phyloP scores from a whole-genome alignment of 2,329 filamentous ascomycete species.

The Arthrinium puccinioides region DNA sequence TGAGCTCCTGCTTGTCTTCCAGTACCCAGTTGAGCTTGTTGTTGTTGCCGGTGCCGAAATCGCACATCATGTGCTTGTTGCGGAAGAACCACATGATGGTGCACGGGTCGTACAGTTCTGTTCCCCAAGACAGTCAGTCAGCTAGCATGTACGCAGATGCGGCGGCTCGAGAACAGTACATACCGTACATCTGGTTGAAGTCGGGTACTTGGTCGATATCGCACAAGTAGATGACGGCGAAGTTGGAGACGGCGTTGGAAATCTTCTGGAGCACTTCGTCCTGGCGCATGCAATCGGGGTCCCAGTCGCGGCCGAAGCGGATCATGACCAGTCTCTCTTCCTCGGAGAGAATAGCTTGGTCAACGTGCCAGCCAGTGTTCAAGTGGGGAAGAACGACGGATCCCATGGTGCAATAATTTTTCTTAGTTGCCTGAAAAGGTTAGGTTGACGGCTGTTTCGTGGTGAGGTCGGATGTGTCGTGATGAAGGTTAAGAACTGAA shows the following conservation, averaged over 20 bases:
- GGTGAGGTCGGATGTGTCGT: too few relatives aligned
- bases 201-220: slow-evolving; percentile 86
- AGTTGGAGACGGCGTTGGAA: slow-evolving; percentile 89
- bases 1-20: slow-evolving; percentile 96
- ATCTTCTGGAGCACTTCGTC: slow-evolving; percentile 95
- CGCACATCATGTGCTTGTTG: slow-evolving; percentile 98
- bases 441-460: too few relatives aligned
- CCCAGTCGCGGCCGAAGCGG: slow-evolving; percentile 82
- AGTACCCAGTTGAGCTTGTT: slow-evolving; percentile 97
- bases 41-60: slow-evolving; percentile 97
- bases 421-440: too few relatives aligned
- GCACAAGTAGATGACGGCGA: slow-evolving; percentile 87
- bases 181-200: slow-evolving; percentile 90
- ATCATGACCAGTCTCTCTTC: slow-evolving; percentile 92
- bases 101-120: slow-evolving; percentile 71
- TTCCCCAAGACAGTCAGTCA: not conserved
- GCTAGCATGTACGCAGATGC: too few relatives aligned
- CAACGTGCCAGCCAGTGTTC: slow-evolving; percentile 91
- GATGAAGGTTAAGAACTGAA: too few relatives aligned
- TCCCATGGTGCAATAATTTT: too few relatives aligned
- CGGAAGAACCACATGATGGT: slow-evolving; percentile 97
- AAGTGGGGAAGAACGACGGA: slow-evolving; percentile 78
- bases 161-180: too few relatives aligned
- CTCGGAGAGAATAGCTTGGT: slow-evolving; percentile 85
- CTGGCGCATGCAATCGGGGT: slow-evolving; percentile 66